These are phyloP conservation scores for Cercospora sp. DNA, from an alignment of 2,329 filamentous ascomycete genomes.

Conservation along the genomic window DNA sequence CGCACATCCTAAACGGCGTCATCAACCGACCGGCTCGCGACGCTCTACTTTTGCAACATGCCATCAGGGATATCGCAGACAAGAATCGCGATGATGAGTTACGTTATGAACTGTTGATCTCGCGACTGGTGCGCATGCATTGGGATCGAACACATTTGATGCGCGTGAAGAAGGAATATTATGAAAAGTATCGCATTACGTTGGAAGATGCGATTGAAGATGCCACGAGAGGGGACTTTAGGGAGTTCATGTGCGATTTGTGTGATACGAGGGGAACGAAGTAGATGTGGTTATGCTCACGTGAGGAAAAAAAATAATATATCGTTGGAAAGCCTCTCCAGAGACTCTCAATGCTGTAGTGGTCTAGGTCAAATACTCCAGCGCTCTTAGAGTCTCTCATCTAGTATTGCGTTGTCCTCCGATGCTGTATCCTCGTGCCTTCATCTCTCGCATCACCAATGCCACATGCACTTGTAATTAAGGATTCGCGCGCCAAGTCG, in stretches of 20 bases:
- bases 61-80: slow-evolving; percentile 61
- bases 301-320: no score
- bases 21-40: slow-evolving; percentile 95
- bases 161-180: slow-evolving; percentile 76
- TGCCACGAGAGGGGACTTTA: slow-evolving; percentile 69
- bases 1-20: slow-evolving; percentile 92
- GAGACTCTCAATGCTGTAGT: no score
- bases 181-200: slow-evolving; percentile 70
- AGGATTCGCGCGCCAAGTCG: slow-evolving; percentile 77
- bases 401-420: no score
- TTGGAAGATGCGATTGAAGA: slow-evolving; percentile 78
- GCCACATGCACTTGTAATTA: slow-evolving; percentile 76
- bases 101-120: slow-evolving; percentile 83
- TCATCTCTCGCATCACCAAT: slow-evolving; percentile 46
- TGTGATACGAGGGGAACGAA: slow-evolving; percentile 24
- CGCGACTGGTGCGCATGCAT: slow-evolving; percentile 81
- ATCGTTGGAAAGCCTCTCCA: no score
- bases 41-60: slow-evolving; percentile 86
- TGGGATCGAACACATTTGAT: slow-evolving; percentile 86
- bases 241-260: slow-evolving; percentile 40
- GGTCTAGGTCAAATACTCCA: no score
- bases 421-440: not conserved
- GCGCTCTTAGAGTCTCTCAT: no score
- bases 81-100: slow-evolving; percentile 50
- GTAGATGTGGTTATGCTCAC: not conserved